phyloP scores from a whole-genome alignment of 1,139 yeast species.

The Saccharomycopsis hybrid region DNA sequence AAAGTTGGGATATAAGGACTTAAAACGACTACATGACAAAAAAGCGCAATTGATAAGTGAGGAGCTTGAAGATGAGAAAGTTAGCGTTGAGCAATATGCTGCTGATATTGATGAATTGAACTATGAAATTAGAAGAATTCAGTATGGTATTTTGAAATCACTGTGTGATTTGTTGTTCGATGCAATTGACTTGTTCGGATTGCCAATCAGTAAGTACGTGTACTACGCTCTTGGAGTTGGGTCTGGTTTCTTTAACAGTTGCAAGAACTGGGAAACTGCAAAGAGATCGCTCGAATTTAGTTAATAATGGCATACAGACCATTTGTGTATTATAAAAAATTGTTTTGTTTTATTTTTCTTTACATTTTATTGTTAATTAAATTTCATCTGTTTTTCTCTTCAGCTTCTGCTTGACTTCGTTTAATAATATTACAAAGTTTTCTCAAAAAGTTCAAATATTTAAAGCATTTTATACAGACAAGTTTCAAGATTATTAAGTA shows the following conservation, averaged over 20 bases:
- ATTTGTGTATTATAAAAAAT: too few relatives aligned
- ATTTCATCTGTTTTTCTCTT: too few relatives aligned
- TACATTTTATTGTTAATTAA: too few relatives aligned
- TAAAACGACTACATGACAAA: conserved; percentile 37
- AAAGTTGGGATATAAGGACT: conserved; percentile 39
- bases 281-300: conserved; percentile 6
- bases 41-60: conserved; percentile 31
- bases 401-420: too few relatives aligned
- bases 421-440: too few relatives aligned
- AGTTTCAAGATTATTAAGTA: too few relatives aligned
- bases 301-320: too few relatives aligned
- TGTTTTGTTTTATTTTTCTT: too few relatives aligned
- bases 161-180: conserved; percentile 39
- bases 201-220: conserved; percentile 29
- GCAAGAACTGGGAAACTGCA: conserved; percentile 10
- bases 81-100: conserved; percentile 14
- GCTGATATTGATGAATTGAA: conserved; percentile 28
- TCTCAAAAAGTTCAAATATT: too few relatives aligned
- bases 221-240: conserved; percentile 22
- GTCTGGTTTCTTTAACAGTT: conserved; percentile 15
- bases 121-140: conserved; percentile 30
- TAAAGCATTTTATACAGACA: too few relatives aligned
- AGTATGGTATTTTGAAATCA: conserved; percentile 34
- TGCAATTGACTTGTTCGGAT: conserved; percentile 35
- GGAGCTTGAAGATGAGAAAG: conserved; percentile 8